Conservation (phyloP, 176 grass and related monocot genomes). For the Coix lacrymajobi region DNA sequence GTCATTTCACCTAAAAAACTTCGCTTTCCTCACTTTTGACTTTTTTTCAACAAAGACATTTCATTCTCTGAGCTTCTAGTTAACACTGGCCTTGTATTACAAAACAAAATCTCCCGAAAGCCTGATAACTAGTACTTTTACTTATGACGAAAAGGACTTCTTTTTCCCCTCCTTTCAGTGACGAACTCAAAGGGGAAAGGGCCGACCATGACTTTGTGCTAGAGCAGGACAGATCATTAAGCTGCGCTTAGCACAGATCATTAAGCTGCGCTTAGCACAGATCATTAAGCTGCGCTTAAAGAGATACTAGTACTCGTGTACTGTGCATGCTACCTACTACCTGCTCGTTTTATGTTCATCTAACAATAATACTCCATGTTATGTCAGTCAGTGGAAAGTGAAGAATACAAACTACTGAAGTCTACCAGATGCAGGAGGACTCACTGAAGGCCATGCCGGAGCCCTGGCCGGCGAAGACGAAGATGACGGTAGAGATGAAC, state of each 20-base stretch:
- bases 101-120: neutral
- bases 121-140: neutral
- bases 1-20: neutral
- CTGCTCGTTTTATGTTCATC: neutral
- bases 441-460: conserved; percentile 94
- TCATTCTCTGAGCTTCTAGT: conserved; percentile 14
- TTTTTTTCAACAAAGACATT: neutral
- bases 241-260: no score
- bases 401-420: neutral
- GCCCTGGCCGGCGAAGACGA: conserved; percentile 97
- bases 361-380: neutral
- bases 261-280: no score
- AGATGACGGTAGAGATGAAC: conserved; percentile 97
- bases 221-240: neutral
- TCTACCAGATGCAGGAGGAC: neutral
- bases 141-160: neutral
- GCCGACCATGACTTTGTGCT: neutral
- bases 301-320: neutral
- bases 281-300: no score
- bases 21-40: neutral
- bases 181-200: neutral
- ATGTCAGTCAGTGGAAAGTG: neutral
- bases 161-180: neutral
- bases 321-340: neutral
- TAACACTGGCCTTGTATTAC: neutral